phyloP scores from a whole-genome alignment of 257 asterid genomes.

The Coffea eugenioides region DNA sequence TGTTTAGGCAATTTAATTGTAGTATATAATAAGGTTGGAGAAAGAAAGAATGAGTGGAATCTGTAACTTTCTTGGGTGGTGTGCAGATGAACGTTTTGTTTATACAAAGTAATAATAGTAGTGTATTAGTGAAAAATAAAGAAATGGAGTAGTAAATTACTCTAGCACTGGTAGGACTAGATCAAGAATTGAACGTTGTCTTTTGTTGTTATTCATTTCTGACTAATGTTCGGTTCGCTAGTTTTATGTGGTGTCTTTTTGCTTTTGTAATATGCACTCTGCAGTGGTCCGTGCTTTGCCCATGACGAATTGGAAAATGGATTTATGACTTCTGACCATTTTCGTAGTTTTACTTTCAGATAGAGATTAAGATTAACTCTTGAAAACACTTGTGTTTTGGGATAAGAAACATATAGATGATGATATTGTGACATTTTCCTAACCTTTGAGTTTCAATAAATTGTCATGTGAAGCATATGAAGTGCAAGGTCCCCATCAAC shows the following conservation, averaged over 20 bases:
- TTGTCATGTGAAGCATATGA: not conserved
- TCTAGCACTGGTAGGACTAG: not conserved
- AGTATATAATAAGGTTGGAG: not conserved
- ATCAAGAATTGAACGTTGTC: constrained; percentile 14
- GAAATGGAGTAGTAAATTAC: not conserved
- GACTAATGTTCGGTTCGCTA: not conserved
- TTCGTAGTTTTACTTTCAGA: too few species aligned
- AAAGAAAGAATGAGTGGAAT: constrained; percentile 28
- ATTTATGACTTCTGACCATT: too few species aligned
- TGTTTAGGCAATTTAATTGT: not conserved
- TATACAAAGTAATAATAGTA: constrained; percentile 13
- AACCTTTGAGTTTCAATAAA: not conserved
- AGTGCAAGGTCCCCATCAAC: too few species aligned
- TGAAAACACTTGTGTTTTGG: too few species aligned
- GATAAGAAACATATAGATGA: too few species aligned
- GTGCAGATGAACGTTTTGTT: constrained; percentile 60
- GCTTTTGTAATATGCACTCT: not conserved
- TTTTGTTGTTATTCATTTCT: constrained; percentile 6
- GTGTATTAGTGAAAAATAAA: not conserved
- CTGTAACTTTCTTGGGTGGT: constrained; percentile 52
- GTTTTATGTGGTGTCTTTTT: constrained; percentile 4
- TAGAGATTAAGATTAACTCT: too few species aligned
- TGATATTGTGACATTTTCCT: too few species aligned
- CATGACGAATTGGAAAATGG: not conserved
- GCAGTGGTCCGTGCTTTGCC: not conserved